A percentile compares a stretch with the other conserved stretches of the same genome.
These are phyloP conservation scores for Irpex rosettiformis DNA, from an alignment of 1,284 basidiomycete species.

Conservation along the genomic window DNA sequence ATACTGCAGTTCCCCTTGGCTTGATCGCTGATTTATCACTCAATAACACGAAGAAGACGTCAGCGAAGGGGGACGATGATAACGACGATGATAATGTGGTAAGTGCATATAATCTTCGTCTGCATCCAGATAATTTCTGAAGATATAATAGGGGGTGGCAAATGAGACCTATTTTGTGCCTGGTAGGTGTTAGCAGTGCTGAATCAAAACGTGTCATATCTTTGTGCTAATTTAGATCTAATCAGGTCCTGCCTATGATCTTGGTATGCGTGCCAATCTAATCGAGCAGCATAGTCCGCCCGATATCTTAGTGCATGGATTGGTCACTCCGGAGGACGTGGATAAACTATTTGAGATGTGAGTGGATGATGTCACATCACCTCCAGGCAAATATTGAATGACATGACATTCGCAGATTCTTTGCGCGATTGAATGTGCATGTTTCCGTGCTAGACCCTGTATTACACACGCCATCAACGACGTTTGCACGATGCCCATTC, in stretches of 20 bases:
- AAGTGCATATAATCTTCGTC: slow-evolving; percentile 26
- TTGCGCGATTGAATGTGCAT: slow-evolving; percentile 70
- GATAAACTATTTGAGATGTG: slow-evolving; percentile 83
- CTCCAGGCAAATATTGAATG: not conserved
- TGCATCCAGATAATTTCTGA: not conserved
- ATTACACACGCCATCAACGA: slow-evolving; percentile 68
- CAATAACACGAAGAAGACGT: slow-evolving; percentile 37
- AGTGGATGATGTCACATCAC: slow-evolving; percentile 27
- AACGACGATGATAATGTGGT: slow-evolving; percentile 67
- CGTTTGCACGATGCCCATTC: slow-evolving; percentile 77
- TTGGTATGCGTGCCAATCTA: slow-evolving; percentile 63
- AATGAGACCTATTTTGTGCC: slow-evolving; percentile 82
- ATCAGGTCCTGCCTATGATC: slow-evolving; percentile 65
- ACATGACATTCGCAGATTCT: slow-evolving; percentile 44
- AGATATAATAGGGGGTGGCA: slow-evolving; percentile 55
- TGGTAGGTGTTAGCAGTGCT: slow-evolving; percentile 45
- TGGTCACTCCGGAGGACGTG: slow-evolving; percentile 78
- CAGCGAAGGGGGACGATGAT: slow-evolving; percentile 30
- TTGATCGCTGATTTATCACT: slow-evolving; percentile 69
- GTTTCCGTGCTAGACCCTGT: slow-evolving; percentile 70
- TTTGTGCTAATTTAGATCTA: not conserved
- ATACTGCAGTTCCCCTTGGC: slow-evolving; percentile 67
- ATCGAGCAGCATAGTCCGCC: slow-evolving; percentile 81
- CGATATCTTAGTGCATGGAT: slow-evolving; percentile 77
- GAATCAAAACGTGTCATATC: not conserved